These are phyloP conservation scores for Leccinum arenicola DNA, from an alignment of 768 basidiomycete species.

Conservation along the genomic window DNA sequence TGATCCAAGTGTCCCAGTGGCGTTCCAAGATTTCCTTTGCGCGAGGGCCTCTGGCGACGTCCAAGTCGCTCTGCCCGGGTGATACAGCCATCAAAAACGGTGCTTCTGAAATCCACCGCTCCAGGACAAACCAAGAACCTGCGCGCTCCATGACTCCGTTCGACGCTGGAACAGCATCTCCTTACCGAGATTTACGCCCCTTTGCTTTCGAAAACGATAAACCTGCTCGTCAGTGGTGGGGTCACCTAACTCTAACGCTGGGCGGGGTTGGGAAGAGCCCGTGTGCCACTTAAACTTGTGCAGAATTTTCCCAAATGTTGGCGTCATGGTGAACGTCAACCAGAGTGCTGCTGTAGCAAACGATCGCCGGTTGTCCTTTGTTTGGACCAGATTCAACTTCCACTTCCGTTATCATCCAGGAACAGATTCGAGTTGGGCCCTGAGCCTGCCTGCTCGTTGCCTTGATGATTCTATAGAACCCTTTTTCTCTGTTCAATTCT, in stretches of 20 bases:
- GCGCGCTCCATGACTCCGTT: slow-evolving; percentile 9
- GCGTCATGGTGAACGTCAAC: slow-evolving; percentile 8
- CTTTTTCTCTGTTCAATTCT: not conserved
- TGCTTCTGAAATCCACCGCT: slow-evolving; percentile 66
- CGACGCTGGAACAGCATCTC: slow-evolving; percentile 1
- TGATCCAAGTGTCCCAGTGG: slow-evolving; percentile 57
- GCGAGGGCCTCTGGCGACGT: slow-evolving; percentile 56
- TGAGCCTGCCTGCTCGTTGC: not conserved
- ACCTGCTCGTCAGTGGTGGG: slow-evolving; percentile 21
- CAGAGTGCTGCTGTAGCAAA: too few species aligned
- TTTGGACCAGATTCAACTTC: slow-evolving; percentile 11
- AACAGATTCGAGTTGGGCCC: too few species aligned
- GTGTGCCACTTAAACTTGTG: slow-evolving; percentile 14
- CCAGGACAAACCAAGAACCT: slow-evolving; percentile 81
- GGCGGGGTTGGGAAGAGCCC: not conserved
- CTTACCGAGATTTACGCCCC: slow-evolving; percentile 79
- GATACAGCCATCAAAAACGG: slow-evolving; percentile 53
- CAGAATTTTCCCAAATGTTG: slow-evolving; percentile 12
- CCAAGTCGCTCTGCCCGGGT: slow-evolving; percentile 66
- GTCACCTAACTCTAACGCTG: slow-evolving; percentile 9
- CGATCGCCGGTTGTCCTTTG: slow-evolving; percentile 1
- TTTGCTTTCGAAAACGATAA: slow-evolving; percentile 66
- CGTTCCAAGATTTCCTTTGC: slow-evolving; percentile 41
- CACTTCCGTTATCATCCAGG: not conserved
- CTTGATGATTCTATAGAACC: not conserved